Evolutionary conservation across 805 yeast species (phyloP).

Genomic region (Barnettozyma sucrosica): DNA sequence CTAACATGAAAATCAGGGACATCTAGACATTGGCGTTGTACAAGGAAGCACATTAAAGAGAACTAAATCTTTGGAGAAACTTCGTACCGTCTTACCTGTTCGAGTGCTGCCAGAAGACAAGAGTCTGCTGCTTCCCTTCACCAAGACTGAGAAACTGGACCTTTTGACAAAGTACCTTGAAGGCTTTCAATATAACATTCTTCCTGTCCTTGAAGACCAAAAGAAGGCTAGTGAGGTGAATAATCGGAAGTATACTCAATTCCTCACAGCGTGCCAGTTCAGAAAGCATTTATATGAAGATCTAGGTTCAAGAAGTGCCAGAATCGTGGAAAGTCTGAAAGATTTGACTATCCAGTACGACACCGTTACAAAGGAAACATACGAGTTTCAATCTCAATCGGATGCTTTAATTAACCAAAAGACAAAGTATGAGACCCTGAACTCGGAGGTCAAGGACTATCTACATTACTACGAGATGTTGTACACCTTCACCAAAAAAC

Average conservation of each 20-base stretch:
- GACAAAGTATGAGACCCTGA: slow-evolving; percentile 34
- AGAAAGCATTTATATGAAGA: slow-evolving; percentile 27
- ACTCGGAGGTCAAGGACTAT: slow-evolving; percentile 39
- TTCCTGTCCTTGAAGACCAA: slow-evolving; percentile 33
- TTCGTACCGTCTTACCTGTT: not conserved
- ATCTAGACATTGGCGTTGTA: not conserved
- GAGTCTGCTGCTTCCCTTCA: slow-evolving; percentile 20
- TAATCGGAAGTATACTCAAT: slow-evolving; percentile 26
- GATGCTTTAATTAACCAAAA: slow-evolving; percentile 44
- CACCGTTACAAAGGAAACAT: slow-evolving; percentile 55
- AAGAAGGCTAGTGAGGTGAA: slow-evolving; percentile 35
- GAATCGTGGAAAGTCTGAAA: slow-evolving; percentile 40
- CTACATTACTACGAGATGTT: slow-evolving; percentile 62
- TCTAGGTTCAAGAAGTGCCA: slow-evolving; percentile 42
- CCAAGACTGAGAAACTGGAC: slow-evolving; percentile 30
- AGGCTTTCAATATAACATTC: slow-evolving; percentile 37
- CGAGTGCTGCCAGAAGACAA: not conserved
- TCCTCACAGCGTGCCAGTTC: slow-evolving; percentile 28
- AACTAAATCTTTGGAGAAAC: slow-evolving; percentile 12
- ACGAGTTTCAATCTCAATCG: slow-evolving; percentile 55
- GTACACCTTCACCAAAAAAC: slow-evolving; percentile 59
- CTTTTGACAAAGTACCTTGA: slow-evolving; percentile 33
- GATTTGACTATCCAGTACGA: slow-evolving; percentile 47
- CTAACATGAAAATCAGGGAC: not conserved
- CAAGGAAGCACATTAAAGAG: slow-evolving; percentile 8